A percentile compares a stretch with the other conserved stretches of the same genome.
phyloP scores from a whole-genome alignment of 1,284 basidiomycete species.

The Malassezia nana region DNA sequence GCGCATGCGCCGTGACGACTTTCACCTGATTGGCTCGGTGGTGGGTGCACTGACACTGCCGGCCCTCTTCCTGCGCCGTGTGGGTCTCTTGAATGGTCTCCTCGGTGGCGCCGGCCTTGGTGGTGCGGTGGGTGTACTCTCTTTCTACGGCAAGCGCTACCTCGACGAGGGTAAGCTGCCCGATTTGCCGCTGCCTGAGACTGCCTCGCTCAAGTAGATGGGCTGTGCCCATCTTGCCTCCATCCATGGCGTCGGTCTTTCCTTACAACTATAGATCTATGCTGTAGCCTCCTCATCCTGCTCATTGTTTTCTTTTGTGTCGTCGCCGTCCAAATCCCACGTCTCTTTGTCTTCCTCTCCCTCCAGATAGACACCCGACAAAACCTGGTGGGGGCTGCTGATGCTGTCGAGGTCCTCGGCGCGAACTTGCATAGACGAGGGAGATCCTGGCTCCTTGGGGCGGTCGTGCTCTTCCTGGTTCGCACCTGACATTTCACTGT shows the following conservation, averaged over 20 bases:
- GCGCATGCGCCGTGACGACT: constrained; percentile 31
- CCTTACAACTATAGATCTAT: neutral
- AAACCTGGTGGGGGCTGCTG: constrained; percentile 5
- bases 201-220: neutral
- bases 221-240: neutral
- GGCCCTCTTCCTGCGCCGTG: constrained; percentile 32
- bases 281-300: neutral
- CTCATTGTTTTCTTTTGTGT: neutral
- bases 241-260: neutral
- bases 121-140: constrained; percentile 28
- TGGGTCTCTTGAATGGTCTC: constrained; percentile 39
- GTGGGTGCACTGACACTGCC: constrained; percentile 35
- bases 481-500: constrained; percentile 32
- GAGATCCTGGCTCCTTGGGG: constrained; percentile 18
- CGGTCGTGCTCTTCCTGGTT: constrained; percentile 30
- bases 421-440: neutral
- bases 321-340: constrained; percentile 11
- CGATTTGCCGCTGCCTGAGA: constrained; percentile 9
- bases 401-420: constrained; percentile 21
- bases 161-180: neutral
- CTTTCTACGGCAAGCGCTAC: constrained; percentile 19
- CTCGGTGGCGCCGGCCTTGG: constrained; percentile 41
- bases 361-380: neutral
- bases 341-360: constrained; percentile 9
- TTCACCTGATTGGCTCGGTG: constrained; percentile 38